Base-by-base conservation (phyloP, 2,329 filamentous ascomycete species). In the Botrytis galanthina region DNA sequence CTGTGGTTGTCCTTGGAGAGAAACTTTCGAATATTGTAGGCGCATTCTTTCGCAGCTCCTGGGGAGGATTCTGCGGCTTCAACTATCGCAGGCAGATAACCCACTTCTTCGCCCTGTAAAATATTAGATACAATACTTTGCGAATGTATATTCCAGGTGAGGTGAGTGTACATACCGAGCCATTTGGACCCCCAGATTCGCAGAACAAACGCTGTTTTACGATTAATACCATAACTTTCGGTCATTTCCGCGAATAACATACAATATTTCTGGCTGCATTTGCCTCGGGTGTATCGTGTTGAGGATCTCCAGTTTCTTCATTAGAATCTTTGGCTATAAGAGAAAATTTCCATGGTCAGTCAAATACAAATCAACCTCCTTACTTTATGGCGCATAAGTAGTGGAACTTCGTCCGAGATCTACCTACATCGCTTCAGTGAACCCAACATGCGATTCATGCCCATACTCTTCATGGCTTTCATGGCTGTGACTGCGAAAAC, bases 51-150 rank as follows among this genome's bases (percentile, higher is more conserved):
- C 37, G 95, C 95, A 9, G 96, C 96, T 64, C 86, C 85, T 14
- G 96, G 95, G 64, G 93, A 97, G 42, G 95, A 97, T 82, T 98
- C 96, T 85, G 95, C 95, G 70, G 92, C 90, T 80, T 98, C 96
- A 84, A 99, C 96, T 77, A 99, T 98, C 74, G 91, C 89, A 14
- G 96, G 96, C 51, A 98, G 91, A 81, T 95, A 93, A 74, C 97
- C 90, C 76, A 97, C 94, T 85, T 98, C 96, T 82, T 97, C 93
- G 80, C 91, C 93, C 88, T 94, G 82, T 32, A 46, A 46, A 39
- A 42, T 46, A 51, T 76, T 51, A 78, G 73, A 60, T 59, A 63
- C 32, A 8, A 60, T 54, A 42, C 29, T 39, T 46, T 54, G 46
- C 32, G 63, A 59, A 46, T n/a, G 26, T 54, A 26, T 35, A 57